A percentile compares a stretch with the other conserved stretches of the same genome.
Evolutionary conservation across 2,329 filamentous ascomycete genomes (phyloP).

Genomic region (Lecanicillium sp.): DNA sequence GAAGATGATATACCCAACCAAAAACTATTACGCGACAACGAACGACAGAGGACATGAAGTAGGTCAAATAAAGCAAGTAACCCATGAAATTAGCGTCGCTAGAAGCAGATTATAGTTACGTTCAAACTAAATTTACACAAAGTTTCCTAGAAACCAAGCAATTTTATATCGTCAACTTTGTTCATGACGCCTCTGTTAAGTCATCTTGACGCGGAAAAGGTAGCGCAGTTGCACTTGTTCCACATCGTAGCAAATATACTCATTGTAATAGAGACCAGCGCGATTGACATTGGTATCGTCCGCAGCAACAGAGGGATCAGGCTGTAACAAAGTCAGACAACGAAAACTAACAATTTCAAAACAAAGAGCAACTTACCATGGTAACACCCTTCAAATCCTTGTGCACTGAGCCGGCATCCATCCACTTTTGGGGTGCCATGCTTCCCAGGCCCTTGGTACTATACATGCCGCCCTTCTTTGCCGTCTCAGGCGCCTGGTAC

Average conservation of each 20-base stretch:
- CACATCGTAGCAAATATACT: slow-evolving; percentile 65
- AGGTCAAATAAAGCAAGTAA: too few relatives aligned
- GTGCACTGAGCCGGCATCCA: slow-evolving; percentile 63
- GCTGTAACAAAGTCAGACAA: slow-evolving; percentile 29
- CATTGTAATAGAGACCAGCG: slow-evolving; percentile 56
- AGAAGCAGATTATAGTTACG: too few relatives aligned
- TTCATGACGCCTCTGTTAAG: too few relatives aligned
- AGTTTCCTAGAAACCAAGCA: background rate
- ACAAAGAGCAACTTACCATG: slow-evolving; percentile 47
- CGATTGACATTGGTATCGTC: slow-evolving; percentile 36
- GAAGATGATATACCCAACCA: too few relatives aligned
- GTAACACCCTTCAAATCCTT: slow-evolving; percentile 55
- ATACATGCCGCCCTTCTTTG: slow-evolving; percentile 48
- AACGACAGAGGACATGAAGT: too few relatives aligned
- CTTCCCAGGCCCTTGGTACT: slow-evolving; percentile 64
- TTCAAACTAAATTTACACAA: too few relatives aligned
- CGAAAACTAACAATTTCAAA: too few relatives aligned
- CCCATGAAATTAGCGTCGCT: too few relatives aligned
- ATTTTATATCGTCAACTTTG: background rate
- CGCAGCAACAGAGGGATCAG: slow-evolving; percentile 38
- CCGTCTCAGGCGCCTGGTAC: slow-evolving; percentile 56
- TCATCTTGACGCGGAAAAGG: slow-evolving; percentile 55
- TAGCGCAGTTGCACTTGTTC: slow-evolving; percentile 64
- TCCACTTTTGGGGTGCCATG: slow-evolving; percentile 61
- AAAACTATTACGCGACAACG: too few relatives aligned